Evolutionary conservation across 1,284 basidiomycete species (phyloP), one percentile per base, ranked within the genome.

Genomic region (Calocybe gambosa): DNA sequence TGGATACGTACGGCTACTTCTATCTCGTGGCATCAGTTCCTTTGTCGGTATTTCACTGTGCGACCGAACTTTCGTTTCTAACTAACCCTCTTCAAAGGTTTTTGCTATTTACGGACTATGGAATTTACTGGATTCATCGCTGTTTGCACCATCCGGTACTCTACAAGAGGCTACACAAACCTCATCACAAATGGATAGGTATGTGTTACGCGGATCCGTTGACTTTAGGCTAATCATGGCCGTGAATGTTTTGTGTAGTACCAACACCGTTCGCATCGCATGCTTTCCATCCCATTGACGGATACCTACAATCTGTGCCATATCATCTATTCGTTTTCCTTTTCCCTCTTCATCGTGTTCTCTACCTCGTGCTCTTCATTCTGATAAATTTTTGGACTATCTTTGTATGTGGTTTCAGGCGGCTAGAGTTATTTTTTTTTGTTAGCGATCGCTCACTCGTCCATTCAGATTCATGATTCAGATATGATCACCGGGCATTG

Each of bases 171-270:
- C 59, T 97, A 42, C 94, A 96, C 68, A 97, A 96, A 67, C 92
- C 94, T 0, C 95, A 99, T 67, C 95, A 99, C 77, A 96, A 92
- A 68, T 99, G 96, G 96, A 76, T 98, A 56, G 82, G 91, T 93
- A 63, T 53, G 89, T 78, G 6, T 31, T 31, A 5, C 9, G 9
- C 25, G 5, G 9, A 9, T 13, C 12, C 13, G 29, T 31, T 31
- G 29, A 31, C 29, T 13, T 8, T 31, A 31, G 13, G 3, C 6
- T 31, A n/a, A n/a, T 13, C 8, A 3, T 12, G 19, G 40, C 35
- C 39, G n/a, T 45, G 16, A 52, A 49, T 40, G 8, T 31, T 25
- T 29, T 39, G 47, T 54, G 42, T 12, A 93, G 92, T 99, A 47
- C 94, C 95, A 5, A 97, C 95, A 0, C 95, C 95, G 0, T 99